Evolutionary conservation across 2,329 filamentous ascomycete genomes (phyloP).

Genomic region (Claviceps africana): DNA sequence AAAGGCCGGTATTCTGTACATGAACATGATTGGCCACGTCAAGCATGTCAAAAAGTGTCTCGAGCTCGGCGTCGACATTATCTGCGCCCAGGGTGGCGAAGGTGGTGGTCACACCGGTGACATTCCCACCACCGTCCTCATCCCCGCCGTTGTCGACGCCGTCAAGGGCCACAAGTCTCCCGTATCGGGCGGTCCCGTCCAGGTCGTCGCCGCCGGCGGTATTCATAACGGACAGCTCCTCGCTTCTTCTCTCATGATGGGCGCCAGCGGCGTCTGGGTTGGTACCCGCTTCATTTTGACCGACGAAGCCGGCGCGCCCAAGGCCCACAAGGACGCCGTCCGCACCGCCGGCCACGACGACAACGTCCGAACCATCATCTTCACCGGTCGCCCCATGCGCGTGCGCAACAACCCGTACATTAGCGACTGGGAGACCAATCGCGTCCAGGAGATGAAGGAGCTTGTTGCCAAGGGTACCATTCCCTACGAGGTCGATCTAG

Average conservation of each 20-base stretch:
- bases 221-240: constrained; percentile 86
- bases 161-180: constrained; percentile 71
- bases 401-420: constrained; percentile 93
- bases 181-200: constrained; percentile 73
- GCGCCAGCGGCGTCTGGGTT: constrained; percentile 86
- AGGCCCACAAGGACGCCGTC: constrained; percentile 90
- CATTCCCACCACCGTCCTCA: constrained; percentile 81
- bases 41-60: constrained; percentile 98
- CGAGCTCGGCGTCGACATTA: constrained; percentile 82
- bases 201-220: constrained; percentile 86
- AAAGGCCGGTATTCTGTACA: constrained; percentile 76
- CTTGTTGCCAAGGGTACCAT: constrained; percentile 80
- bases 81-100: constrained; percentile 96
- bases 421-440: constrained; percentile 89
- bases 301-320: constrained; percentile 86
- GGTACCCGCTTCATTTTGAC: constrained; percentile 90
- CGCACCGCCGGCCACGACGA: constrained; percentile 85
- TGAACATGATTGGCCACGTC: constrained; percentile 99
- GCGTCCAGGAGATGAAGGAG: constrained; percentile 78
- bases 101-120: constrained; percentile 94
- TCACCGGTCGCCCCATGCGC: constrained; percentile 88
- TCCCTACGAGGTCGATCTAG: constrained; percentile 87
- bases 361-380: constrained; percentile 94
- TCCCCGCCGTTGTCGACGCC: constrained; percentile 78
- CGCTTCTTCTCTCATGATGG: constrained; percentile 83